A percentile compares a stretch with the other conserved stretches of the same genome.
These are phyloP conservation scores for Botrytis medusae DNA, from an alignment of 2,329 filamentous ascomycete genomes.

Conservation along the genomic window DNA sequence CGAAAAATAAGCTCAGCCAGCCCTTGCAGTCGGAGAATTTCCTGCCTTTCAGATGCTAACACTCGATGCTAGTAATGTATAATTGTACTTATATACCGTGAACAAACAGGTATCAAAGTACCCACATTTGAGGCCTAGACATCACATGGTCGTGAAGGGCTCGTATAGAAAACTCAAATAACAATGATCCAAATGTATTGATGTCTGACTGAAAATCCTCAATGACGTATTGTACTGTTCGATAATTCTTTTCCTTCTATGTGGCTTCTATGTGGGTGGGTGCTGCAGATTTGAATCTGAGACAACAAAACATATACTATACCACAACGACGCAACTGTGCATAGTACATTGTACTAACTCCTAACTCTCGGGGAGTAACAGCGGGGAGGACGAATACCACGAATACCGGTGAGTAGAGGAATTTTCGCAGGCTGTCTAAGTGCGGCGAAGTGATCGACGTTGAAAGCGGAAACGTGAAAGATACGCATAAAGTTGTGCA, in stretches of 20 bases:
- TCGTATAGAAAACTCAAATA: neutral
- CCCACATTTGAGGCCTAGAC: neutral
- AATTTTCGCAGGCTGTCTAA: neutral
- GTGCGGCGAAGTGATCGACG: neutral
- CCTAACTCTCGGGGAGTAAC: neutral
- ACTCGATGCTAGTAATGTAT: neutral
- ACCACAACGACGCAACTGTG: neutral
- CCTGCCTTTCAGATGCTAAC: neutral
- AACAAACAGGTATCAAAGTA: neutral
- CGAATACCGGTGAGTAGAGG: neutral
- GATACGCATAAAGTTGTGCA: neutral
- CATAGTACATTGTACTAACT: neutral
- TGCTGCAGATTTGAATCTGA: slow-evolving; percentile 4
- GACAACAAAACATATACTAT: neutral
- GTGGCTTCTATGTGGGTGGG: neutral
- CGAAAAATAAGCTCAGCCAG: neutral
- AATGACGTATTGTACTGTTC: neutral
- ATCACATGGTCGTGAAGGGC: neutral
- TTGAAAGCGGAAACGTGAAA: neutral
- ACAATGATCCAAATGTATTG: neutral
- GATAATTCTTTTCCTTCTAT: neutral
- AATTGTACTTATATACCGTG: neutral
- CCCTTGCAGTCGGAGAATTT: neutral
- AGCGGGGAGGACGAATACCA: neutral
- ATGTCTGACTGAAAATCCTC: neutral